Conservation (phyloP, 106 monocot species). For the Acanthochlamys bracteata region DNA sequence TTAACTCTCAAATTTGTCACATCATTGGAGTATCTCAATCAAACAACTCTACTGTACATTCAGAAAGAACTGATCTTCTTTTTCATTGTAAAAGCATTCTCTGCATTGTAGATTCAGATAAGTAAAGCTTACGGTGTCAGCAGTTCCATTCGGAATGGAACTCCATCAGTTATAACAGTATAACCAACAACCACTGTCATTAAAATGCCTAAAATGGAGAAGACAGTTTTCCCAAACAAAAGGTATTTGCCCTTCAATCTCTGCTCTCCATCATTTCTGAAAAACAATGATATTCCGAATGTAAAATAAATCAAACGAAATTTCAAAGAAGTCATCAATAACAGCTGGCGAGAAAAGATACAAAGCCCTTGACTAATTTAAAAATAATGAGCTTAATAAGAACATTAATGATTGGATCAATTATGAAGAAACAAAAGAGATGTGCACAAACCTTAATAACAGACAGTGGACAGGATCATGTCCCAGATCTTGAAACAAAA, state of each 20-base stretch:
- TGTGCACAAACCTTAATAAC: constrained; percentile 35
- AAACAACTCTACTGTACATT: background rate
- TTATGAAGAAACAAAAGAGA: no score
- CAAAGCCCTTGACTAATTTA: no score
- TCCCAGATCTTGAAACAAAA: constrained; percentile 21
- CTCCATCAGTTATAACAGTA: constrained; percentile 50
- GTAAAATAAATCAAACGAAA: no score
- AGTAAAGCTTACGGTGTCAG: constrained; percentile 53
- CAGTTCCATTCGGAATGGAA: constrained; percentile 54
- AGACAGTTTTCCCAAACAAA: constrained; percentile 28
- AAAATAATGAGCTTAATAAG: no score
- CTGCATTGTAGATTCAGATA: no score
- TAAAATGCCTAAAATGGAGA: constrained; percentile 36
- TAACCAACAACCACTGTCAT: constrained; percentile 27
- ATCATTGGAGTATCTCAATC: no score
- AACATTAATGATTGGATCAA: no score
- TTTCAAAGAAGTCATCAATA: no score
- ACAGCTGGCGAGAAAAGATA: no score
- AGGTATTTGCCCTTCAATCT: constrained; percentile 27
- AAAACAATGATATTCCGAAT: background rate
- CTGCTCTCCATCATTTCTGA: constrained; percentile 24
- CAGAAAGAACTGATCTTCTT: background rate
- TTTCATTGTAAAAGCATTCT: no score
- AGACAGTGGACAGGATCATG: constrained; percentile 36
- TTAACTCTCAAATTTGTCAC: no score